Conservation (phyloP, 1,284 basidiomycete genomes). For the Boletus semigastroideus region DNA sequence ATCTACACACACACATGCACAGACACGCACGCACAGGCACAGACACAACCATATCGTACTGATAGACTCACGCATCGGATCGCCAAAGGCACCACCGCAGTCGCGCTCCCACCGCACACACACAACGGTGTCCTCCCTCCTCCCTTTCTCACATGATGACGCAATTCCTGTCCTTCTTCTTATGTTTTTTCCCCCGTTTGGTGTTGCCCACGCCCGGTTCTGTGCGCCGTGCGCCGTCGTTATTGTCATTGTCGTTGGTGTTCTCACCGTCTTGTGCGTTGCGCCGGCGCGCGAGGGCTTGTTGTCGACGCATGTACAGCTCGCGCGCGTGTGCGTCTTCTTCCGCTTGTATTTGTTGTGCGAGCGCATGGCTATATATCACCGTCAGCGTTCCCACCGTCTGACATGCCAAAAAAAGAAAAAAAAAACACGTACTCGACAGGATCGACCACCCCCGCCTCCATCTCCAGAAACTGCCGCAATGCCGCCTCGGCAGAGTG, state of each 20-base stretch:
- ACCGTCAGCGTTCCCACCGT: neutral
- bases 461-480: slow-evolving; percentile 39
- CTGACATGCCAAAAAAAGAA: neutral
- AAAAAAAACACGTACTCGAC: slow-evolving; percentile 43
- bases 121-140: too few relatives aligned
- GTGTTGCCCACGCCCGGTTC: neutral
- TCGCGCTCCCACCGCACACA: too few relatives aligned
- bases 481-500: slow-evolving; percentile 63
- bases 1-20: too few relatives aligned
- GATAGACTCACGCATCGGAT: too few relatives aligned
- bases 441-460: slow-evolving; percentile 44
- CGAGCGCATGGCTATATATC: slow-evolving; percentile 54
- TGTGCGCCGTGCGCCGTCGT: neutral
- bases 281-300: slow-evolving; percentile 26
- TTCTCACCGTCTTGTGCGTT: slow-evolving; percentile 8
- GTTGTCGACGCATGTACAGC: slow-evolving; percentile 40
- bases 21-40: too few relatives aligned
- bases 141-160: slow-evolving; percentile 70
- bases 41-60: too few relatives aligned
- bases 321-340: slow-evolving; percentile 58
- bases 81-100: too few relatives aligned
- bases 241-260: neutral
- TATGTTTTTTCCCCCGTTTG: slow-evolving; percentile 11
- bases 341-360: slow-evolving; percentile 69
- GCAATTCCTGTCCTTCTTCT: slow-evolving; percentile 54